phyloP scores from a whole-genome alignment of 164 flowering plant species.

The Vitis amurensis region DNA sequence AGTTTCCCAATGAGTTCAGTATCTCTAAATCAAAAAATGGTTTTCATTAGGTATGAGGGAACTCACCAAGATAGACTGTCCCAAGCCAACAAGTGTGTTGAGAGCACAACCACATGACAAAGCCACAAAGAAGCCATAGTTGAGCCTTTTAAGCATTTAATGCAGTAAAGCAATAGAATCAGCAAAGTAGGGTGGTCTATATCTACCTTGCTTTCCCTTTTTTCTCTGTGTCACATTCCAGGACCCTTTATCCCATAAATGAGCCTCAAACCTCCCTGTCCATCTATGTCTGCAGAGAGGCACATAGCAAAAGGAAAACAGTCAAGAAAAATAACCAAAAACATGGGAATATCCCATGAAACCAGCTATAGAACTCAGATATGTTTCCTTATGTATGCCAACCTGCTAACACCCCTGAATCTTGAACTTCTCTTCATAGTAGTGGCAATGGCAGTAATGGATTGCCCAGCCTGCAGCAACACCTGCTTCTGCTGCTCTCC shows the following conservation, averaged over 20 bases:
- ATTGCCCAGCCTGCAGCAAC: slow-evolving; percentile 15
- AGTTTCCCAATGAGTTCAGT: not conserved
- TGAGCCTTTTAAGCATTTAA: slow-evolving; percentile 3
- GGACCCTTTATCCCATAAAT: slow-evolving; percentile 19
- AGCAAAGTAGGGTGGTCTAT: too few species aligned
- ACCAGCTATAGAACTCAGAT: too few species aligned
- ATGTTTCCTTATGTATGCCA: not conserved
- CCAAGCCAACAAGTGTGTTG: slow-evolving; percentile 5
- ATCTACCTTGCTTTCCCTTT: slow-evolving; percentile 20
- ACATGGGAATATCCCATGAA: too few species aligned
- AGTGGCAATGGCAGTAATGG: slow-evolving; percentile 18
- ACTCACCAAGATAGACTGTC: slow-evolving; percentile 60
- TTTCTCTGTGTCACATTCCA: slow-evolving; percentile 19
- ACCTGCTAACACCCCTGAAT: slow-evolving; percentile 8
- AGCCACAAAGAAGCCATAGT: not conserved
- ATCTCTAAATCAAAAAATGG: not conserved
- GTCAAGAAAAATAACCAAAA: not conserved
- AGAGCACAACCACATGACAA: not conserved
- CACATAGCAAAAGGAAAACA: not conserved
- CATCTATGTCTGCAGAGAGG: slow-evolving; percentile 16
- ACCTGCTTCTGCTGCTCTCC: slow-evolving; percentile 13
- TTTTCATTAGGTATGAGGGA: not conserved
- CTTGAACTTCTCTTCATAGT: slow-evolving; percentile 4
- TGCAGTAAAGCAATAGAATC: too few species aligned
- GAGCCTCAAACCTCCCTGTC: slow-evolving; percentile 26